Percentiles rank a stretch among this genome's conserved stretches.
Evolutionary conservation across 164 flowering plant species (phyloP).

Genomic region (Vitis vinifera): ASM3070453v1 NC_081811.1:1354001-1354500

Average conservation of each 20-base stretch:
- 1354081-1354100: conserved; percentile 38
- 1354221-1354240: conserved; percentile 61
- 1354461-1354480: conserved; percentile 93
- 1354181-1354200: conserved; percentile 64
- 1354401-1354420: conserved; percentile 96
- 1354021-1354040: conserved; percentile 54
- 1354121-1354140: conserved; percentile 40
- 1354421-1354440: conserved; percentile 97
- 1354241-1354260: conserved; percentile 85
- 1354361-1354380: conserved; percentile 46
- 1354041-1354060: conserved; percentile 60
- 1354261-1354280: conserved; percentile 83
- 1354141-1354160: conserved; percentile 56
- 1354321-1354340: not conserved
- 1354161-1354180: conserved; percentile 81
- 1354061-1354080: conserved; percentile 39
- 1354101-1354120: conserved; percentile 39
- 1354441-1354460: conserved; percentile 98
- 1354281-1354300: conserved; percentile 54
- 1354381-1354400: conserved; percentile 98
- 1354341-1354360: conserved; percentile 8
- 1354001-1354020: conserved; percentile 53
- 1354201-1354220: conserved; percentile 63
- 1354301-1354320: not conserved
- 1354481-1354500: conserved; percentile 97